Percentiles rank a stretch among this genome's conserved stretches.
Evolutionary conservation across 2,329 filamentous ascomycete genomes (phyloP).

Genomic region (Aspergillus sp.): DNA sequence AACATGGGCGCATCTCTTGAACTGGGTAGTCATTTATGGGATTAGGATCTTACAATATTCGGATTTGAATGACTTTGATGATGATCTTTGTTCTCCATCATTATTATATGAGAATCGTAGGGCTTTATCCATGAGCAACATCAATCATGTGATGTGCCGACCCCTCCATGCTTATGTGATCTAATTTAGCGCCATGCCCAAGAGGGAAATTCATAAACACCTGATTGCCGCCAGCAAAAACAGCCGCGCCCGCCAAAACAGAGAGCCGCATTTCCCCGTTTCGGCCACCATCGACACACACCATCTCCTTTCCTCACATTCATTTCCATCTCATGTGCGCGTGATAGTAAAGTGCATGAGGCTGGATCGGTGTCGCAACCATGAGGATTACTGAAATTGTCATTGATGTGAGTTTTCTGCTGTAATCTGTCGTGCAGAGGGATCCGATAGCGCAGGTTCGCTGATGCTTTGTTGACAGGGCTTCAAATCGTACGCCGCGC

Average conservation of each 20-base stretch:
- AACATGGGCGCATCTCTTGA: slow-evolving; percentile 17
- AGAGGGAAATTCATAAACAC: slow-evolving; percentile 30
- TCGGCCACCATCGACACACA: slow-evolving; percentile 5
- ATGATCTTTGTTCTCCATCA: slow-evolving; percentile 12
- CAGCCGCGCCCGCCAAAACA: slow-evolving; percentile 20
- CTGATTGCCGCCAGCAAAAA: slow-evolving; percentile 19
- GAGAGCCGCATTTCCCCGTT: slow-evolving; percentile 9
- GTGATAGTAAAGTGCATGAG: slow-evolving; percentile 15
- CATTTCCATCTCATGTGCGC: slow-evolving; percentile 19
- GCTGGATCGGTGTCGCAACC: slow-evolving; percentile 22
- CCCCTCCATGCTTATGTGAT: slow-evolving; percentile 15
- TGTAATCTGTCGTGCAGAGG: background rate
- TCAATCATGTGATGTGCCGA: background rate
- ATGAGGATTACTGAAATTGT: slow-evolving; percentile 45
- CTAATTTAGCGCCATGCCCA: slow-evolving; percentile 15
- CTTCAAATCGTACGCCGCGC: slow-evolving; percentile 45
- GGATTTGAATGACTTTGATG: slow-evolving; percentile 16
- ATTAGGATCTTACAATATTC: slow-evolving; percentile 16
- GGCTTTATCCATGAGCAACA: background rate
- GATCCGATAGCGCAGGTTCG: background rate
- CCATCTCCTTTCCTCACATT: background rate
- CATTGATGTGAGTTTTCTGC: slow-evolving; percentile 34
- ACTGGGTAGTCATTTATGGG: slow-evolving; percentile 15
- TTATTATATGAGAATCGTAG: slow-evolving; percentile 1
- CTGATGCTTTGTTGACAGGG: slow-evolving; percentile 24